These are phyloP conservation scores for Nicotiana attenuata DNA, from an alignment of 257 asterid species.

Conservation along the genomic window DNA sequence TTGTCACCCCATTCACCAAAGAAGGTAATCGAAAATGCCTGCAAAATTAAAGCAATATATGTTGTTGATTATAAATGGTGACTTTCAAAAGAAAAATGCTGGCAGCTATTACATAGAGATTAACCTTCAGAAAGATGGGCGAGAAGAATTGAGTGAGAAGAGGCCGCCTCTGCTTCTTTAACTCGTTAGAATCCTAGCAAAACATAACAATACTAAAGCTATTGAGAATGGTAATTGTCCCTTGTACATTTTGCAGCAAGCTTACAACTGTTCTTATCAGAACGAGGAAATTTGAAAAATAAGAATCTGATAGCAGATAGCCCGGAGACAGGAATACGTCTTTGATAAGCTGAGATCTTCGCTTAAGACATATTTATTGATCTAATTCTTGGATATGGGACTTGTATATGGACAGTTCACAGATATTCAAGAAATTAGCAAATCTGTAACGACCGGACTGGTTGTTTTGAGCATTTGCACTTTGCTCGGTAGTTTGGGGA, in stretches of 20 bases:
- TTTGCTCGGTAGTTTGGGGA: no score
- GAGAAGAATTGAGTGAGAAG: conserved; percentile 80
- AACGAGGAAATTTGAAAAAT: background rate
- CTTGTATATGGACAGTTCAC: background rate
- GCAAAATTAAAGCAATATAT: conserved; percentile 16
- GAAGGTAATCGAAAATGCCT: conserved; percentile 98
- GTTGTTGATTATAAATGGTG: conserved; percentile 8
- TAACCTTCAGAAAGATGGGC: conserved; percentile 86
- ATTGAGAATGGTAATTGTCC: background rate
- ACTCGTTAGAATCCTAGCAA: conserved; percentile 63
- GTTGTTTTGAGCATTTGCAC: no score
- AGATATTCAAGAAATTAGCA: background rate
- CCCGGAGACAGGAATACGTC: background rate
- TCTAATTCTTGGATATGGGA: background rate
- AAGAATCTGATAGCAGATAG: background rate
- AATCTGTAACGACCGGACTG: background rate
- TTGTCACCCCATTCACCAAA: conserved; percentile 99
- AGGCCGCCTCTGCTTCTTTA: conserved; percentile 75
- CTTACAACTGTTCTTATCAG: background rate
- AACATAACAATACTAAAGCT: background rate
- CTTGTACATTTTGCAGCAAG: background rate
- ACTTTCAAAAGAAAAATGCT: conserved; percentile 13
- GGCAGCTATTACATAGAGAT: conserved; percentile 6
- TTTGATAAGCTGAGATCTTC: background rate
- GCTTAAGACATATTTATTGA: background rate